Evolutionary conservation across 768 basidiomycete genomes (phyloP).

Genomic region (Favolaschia claudopus): DNA sequence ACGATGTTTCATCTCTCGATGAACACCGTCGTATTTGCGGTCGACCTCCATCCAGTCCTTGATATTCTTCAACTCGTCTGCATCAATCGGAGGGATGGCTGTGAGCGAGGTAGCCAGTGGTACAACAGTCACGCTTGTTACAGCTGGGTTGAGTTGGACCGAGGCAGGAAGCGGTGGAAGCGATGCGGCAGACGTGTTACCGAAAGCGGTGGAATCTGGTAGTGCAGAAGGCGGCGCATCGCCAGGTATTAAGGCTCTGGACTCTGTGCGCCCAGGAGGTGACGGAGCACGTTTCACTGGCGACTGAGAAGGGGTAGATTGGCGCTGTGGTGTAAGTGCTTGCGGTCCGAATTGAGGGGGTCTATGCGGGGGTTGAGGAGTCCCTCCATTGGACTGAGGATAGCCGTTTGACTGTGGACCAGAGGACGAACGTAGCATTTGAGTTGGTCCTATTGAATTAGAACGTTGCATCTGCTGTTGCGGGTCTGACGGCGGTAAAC

Average conservation of each 20-base stretch:
- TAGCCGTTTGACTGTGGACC: slow-evolving; percentile 9
- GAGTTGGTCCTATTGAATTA: slow-evolving; percentile 21
- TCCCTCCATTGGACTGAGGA: neutral
- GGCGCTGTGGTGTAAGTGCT: slow-evolving; percentile 11
- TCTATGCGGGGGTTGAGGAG: slow-evolving; percentile 10
- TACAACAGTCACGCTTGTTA: slow-evolving; percentile 68
- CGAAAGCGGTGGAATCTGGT: slow-evolving; percentile 21
- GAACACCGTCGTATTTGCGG: slow-evolving; percentile 59
- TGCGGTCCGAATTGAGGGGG: slow-evolving; percentile 16
- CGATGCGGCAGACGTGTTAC: slow-evolving; percentile 32
- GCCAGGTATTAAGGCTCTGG: neutral
- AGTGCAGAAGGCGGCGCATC: slow-evolving; percentile 28
- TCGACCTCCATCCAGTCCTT: slow-evolving; percentile 73
- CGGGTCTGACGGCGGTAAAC: slow-evolving; percentile 13
- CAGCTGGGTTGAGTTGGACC: slow-evolving; percentile 58
- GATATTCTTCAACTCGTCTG: slow-evolving; percentile 59
- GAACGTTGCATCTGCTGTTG: slow-evolving; percentile 19
- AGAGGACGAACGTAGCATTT: slow-evolving; percentile 15
- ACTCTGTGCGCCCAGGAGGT: neutral
- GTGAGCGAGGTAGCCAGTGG: slow-evolving; percentile 61
- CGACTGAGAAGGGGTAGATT: slow-evolving; percentile 14
- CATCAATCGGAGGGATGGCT: slow-evolving; percentile 60
- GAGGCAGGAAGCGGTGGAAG: slow-evolving; percentile 54
- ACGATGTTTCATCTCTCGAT: slow-evolving; percentile 57
- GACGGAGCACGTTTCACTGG: slow-evolving; percentile 14